phyloP scores from a whole-genome alignment of 2,329 filamentous ascomycete genomes.

The Paraconiothyrium brasiliense region DNA sequence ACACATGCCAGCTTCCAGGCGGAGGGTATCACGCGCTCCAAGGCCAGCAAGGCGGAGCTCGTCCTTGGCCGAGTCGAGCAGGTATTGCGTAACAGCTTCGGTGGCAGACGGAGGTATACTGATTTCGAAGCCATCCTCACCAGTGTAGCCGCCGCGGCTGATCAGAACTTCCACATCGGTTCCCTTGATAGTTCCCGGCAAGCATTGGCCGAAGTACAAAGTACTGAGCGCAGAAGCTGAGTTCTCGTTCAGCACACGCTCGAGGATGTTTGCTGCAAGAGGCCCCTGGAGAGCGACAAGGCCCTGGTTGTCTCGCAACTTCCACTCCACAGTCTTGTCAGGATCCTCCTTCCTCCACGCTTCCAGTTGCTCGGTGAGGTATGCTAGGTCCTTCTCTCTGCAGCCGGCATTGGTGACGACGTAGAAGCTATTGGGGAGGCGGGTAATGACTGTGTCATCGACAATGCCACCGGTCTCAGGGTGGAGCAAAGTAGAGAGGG shows the following conservation, averaged over 20 bases:
- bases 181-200: conserved; percentile 70
- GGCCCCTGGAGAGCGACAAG: conserved; percentile 93
- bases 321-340: conserved; percentile 68
- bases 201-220: conserved; percentile 84
- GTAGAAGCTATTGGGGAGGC: conserved; percentile 75
- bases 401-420: conserved; percentile 96
- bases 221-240: conserved; percentile 56
- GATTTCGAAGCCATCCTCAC: conserved; percentile 98
- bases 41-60: conserved; percentile 85
- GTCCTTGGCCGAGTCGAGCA: conserved; percentile 70
- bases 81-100: conserved; percentile 71
- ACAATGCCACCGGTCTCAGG: conserved; percentile 83
- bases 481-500: conserved; percentile 84
- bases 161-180: conserved; percentile 71
- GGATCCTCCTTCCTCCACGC: conserved; percentile 52
- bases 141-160: conserved; percentile 92
- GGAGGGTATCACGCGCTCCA: conserved; percentile 88
- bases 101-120: conserved; percentile 77
- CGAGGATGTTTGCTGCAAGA: conserved; percentile 74
- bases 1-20: conserved; percentile 97
- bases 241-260: conserved; percentile 65
- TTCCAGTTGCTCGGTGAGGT: conserved; percentile 75
- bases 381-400: conserved; percentile 85
- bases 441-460: conserved; percentile 91
- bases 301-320: conserved; percentile 75